Conservation (phyloP, 495 filamentous ascomycete species). For the Rusavskia elegans region DNA sequence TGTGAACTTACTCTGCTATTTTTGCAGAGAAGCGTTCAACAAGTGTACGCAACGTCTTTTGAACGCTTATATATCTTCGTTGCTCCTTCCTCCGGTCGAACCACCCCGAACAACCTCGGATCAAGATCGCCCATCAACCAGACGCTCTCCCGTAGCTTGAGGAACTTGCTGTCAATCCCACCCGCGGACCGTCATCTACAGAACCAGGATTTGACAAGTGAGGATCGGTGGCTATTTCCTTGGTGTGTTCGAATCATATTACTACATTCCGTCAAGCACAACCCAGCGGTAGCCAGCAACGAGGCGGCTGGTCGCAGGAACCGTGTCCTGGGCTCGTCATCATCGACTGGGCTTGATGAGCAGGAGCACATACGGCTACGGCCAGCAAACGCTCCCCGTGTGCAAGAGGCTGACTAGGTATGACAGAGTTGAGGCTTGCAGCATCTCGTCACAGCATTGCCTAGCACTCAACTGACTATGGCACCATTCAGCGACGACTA, state of each 20-base stretch:
- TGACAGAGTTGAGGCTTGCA: slow-evolving; percentile 4
- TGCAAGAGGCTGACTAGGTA: slow-evolving; percentile 9
- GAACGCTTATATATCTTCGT: not conserved
- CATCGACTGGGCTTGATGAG: not conserved
- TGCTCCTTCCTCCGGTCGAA: not conserved
- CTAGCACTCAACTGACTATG: slow-evolving; percentile 13
- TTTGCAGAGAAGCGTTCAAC: too few species aligned
- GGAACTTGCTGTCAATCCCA: not conserved
- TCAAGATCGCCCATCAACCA: not conserved
- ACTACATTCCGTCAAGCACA: not conserved
- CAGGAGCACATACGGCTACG: not conserved
- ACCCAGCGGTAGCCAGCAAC: not conserved
- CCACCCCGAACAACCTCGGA: not conserved
- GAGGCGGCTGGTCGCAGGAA: not conserved
- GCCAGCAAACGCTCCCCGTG: not conserved
- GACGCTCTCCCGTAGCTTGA: not conserved
- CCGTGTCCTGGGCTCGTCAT: not conserved
- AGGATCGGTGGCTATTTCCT: not conserved
- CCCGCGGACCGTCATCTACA: not conserved
- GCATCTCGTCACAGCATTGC: not conserved
- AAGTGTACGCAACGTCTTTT: not conserved
- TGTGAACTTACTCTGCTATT: too few species aligned
- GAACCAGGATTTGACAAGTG: not conserved
- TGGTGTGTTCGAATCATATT: not conserved
- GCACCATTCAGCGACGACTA: slow-evolving; percentile 19